These are phyloP conservation scores for Collariella sp. DNA, from an alignment of 495 filamentous ascomycete species.

Conservation along the genomic window DNA sequence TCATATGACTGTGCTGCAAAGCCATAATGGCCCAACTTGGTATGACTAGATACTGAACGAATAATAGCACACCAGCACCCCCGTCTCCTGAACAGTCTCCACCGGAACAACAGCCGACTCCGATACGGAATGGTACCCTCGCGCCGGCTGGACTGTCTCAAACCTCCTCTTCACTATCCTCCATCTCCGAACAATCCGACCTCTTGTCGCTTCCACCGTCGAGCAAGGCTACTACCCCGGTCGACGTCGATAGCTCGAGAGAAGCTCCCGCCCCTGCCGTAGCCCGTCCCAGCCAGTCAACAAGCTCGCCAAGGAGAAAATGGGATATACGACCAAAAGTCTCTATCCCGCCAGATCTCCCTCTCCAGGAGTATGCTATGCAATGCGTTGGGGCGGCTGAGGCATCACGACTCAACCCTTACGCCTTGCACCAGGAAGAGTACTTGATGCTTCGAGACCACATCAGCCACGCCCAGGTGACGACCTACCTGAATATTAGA, in stretches of 20 bases:
- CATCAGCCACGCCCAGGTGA: constrained; percentile 82
- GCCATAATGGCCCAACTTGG: neutral
- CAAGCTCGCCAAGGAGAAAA: constrained; percentile 23
- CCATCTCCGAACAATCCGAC: constrained; percentile 32
- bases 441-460: constrained; percentile 69
- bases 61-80: neutral
- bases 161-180: constrained; percentile 15
- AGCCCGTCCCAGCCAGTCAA: neutral
- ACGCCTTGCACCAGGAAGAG: constrained; percentile 77
- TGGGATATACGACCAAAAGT: constrained; percentile 60
- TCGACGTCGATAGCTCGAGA: constrained; percentile 37
- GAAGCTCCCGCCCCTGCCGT: constrained; percentile 14
- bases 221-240: constrained; percentile 50
- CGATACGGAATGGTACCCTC: neutral
- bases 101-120: neutral
- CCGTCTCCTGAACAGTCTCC: neutral
- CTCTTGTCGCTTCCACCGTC: constrained; percentile 39
- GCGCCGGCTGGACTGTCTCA: neutral
- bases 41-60: neutral
- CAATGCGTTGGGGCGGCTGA: constrained; percentile 85
- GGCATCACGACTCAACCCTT: constrained; percentile 82
- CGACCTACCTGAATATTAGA: constrained; percentile 92
- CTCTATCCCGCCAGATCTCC: constrained; percentile 69
- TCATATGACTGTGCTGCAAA: neutral
- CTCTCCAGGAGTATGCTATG: constrained; percentile 66